A percentile compares a stretch with the other conserved stretches of the same genome.
These are phyloP conservation scores for Pythium phragmitis DNA, from an alignment of 352 stramenopile species.

Conservation along the genomic window DNA sequence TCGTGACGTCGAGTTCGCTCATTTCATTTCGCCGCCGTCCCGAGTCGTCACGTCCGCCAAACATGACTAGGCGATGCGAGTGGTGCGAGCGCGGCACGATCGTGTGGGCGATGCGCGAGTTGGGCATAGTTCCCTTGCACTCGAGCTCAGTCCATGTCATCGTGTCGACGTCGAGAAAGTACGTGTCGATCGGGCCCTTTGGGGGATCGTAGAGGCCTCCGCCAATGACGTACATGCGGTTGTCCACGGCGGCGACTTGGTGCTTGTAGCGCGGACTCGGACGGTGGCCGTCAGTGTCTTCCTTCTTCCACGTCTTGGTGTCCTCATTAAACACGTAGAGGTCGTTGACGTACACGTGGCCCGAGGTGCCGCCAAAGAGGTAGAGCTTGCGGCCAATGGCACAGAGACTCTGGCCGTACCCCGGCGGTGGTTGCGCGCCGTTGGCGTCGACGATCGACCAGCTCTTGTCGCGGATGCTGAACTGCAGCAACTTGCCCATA, in stretches of 20 bases:
- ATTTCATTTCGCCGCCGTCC: conserved; percentile 68
- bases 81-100: conserved; percentile 56
- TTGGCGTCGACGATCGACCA: conserved; percentile 78
- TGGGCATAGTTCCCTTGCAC: conserved; percentile 57
- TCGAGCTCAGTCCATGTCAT: conserved; percentile 64
- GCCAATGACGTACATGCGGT: conserved; percentile 79
- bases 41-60: conserved; percentile 74
- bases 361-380: conserved; percentile 77
- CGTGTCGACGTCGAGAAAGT: conserved; percentile 74
- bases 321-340: conserved; percentile 80
- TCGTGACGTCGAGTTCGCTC: conserved; percentile 61
- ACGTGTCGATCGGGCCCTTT: conserved; percentile 77
- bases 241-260: conserved; percentile 63
- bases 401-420: conserved; percentile 77
- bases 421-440: conserved; percentile 61
- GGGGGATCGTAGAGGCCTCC: conserved; percentile 80
- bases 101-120: conserved; percentile 79
- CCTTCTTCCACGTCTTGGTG: conserved; percentile 70
- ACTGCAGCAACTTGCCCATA: conserved; percentile 85
- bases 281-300: conserved; percentile 54
- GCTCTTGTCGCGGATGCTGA: conserved; percentile 72
- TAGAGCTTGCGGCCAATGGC: conserved; percentile 81
- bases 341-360: conserved; percentile 84
- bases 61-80: conserved; percentile 64
- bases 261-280: conserved; percentile 85